Conservation (phyloP, 1,139 yeast species). For the Scheffersomyces segobiensis region DNA sequence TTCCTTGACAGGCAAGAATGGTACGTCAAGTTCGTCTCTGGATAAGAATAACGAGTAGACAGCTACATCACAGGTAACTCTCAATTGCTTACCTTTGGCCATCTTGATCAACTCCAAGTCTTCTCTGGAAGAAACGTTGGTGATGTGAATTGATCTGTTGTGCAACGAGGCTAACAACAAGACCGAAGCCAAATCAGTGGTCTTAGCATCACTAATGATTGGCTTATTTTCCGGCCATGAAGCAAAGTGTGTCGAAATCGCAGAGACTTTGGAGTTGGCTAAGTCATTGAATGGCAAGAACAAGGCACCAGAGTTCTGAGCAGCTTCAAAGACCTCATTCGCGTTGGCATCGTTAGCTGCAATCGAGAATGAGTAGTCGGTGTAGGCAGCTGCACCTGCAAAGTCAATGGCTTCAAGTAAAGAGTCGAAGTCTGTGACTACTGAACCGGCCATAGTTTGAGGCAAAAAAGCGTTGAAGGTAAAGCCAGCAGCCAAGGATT, state of each 20-base stretch:
- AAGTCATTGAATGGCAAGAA: constrained; percentile 80
- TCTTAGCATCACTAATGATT: constrained; percentile 87
- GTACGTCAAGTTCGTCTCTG: constrained; percentile 66
- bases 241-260: constrained; percentile 76
- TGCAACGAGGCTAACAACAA: constrained; percentile 87
- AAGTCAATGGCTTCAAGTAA: constrained; percentile 63
- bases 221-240: constrained; percentile 86
- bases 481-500: constrained; percentile 83
- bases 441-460: constrained; percentile 60
- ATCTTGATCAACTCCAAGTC: constrained; percentile 83
- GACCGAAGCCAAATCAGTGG: constrained; percentile 89
- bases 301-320: constrained; percentile 72
- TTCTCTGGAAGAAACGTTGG: constrained; percentile 78
- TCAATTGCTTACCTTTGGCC: constrained; percentile 79
- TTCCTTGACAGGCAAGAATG: constrained; percentile 73
- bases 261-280: constrained; percentile 66
- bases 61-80: constrained; percentile 89
- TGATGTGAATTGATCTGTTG: constrained; percentile 82
- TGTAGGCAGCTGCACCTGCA: constrained; percentile 62
- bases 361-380: constrained; percentile 80
- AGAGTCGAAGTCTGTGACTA: constrained; percentile 64
- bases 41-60: constrained; percentile 78
- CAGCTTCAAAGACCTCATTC: constrained; percentile 59
- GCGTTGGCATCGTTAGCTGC: constrained; percentile 80
- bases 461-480: constrained; percentile 84